phyloP scores from a whole-genome alignment of 78 protist species.

The Diacronema lutheri region DNA sequence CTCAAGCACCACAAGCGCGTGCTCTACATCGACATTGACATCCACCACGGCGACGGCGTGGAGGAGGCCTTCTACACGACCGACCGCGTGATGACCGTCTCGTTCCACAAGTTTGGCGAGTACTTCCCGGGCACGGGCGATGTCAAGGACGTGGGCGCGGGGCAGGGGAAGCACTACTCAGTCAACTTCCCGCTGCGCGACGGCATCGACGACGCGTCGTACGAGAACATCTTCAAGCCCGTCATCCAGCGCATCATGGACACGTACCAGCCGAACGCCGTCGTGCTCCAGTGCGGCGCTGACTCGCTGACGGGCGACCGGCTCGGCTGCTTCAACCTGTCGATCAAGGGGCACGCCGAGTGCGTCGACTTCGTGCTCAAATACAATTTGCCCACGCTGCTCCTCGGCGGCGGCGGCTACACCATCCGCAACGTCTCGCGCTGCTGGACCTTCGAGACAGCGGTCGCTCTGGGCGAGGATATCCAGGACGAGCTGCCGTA shows the following conservation, averaged over 20 bases:
- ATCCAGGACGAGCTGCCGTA: slow-evolving; percentile 77
- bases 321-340: slow-evolving; percentile 95
- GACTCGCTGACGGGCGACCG: slow-evolving; percentile 97
- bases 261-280: slow-evolving; percentile 76
- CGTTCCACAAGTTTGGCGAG: slow-evolving; percentile 92
- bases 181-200: slow-evolving; percentile 95
- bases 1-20: slow-evolving; percentile 88
- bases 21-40: slow-evolving; percentile 96
- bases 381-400: slow-evolving; percentile 41
- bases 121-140: slow-evolving; percentile 98
- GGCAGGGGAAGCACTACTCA: slow-evolving; percentile 82
- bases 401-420: slow-evolving; percentile 99
- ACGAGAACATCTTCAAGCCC: slow-evolving; percentile 83
- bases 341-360: slow-evolving; percentile 66
- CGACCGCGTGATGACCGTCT: slow-evolving; percentile 93
- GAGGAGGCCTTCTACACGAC: slow-evolving; percentile 93
- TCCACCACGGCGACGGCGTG: slow-evolving; percentile 99
- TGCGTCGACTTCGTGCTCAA: slow-evolving; percentile 25
- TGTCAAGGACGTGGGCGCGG: slow-evolving; percentile 81
- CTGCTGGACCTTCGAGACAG: slow-evolving; percentile 97
- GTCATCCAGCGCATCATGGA: slow-evolving; percentile 64
- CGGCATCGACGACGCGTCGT: slow-evolving; percentile 93
- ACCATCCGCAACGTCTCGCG: slow-evolving; percentile 94
- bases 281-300: slow-evolving; percentile 97
- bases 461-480: slow-evolving; percentile 54